phyloP scores from a whole-genome alignment of 139 green algal genomes.

The Tetradesmus lagerheimii region DNA sequence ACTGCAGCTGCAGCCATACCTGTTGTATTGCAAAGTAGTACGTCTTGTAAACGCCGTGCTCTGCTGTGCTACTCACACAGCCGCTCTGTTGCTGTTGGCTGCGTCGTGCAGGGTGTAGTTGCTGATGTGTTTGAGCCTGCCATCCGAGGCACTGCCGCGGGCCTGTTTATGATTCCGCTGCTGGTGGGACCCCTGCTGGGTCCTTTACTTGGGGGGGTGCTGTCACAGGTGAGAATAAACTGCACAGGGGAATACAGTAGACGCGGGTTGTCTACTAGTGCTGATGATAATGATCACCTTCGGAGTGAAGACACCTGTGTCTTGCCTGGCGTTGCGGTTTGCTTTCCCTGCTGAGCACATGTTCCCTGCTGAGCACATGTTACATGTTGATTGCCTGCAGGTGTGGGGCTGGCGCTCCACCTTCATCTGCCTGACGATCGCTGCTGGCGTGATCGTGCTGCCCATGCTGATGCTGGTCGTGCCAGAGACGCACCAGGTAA shows the following conservation, averaged over 20 bases:
- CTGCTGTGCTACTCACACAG: too few relatives aligned
- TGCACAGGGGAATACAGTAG: too few relatives aligned
- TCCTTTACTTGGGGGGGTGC: conserved; percentile 8
- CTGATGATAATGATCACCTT: background rate
- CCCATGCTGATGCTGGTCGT: conserved; percentile 30
- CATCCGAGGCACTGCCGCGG: background rate
- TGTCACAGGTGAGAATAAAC: conserved; percentile 23
- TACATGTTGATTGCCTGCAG: background rate
- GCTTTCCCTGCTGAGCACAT: background rate
- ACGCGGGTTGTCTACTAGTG: too few relatives aligned
- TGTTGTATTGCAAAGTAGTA: too few relatives aligned
- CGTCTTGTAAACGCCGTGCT: too few relatives aligned
- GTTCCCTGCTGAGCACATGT: background rate
- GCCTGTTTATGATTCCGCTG: conserved; percentile 43
- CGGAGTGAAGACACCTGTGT: too few relatives aligned
- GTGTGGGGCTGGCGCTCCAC: conserved; percentile 33
- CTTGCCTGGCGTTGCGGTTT: too few relatives aligned
- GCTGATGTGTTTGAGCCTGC: conserved; percentile 26
- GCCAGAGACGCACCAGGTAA: background rate
- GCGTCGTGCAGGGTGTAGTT: background rate
- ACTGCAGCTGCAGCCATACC: too few relatives aligned
- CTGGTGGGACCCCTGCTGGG: conserved; percentile 25
- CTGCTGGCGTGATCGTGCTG: conserved; percentile 1
- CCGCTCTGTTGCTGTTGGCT: too few relatives aligned
- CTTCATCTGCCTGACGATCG: conserved; percentile 32